These are phyloP conservation scores for Isochrysis galbana DNA, from an alignment of 78 protist genomes.

Conservation along the genomic window DNA sequence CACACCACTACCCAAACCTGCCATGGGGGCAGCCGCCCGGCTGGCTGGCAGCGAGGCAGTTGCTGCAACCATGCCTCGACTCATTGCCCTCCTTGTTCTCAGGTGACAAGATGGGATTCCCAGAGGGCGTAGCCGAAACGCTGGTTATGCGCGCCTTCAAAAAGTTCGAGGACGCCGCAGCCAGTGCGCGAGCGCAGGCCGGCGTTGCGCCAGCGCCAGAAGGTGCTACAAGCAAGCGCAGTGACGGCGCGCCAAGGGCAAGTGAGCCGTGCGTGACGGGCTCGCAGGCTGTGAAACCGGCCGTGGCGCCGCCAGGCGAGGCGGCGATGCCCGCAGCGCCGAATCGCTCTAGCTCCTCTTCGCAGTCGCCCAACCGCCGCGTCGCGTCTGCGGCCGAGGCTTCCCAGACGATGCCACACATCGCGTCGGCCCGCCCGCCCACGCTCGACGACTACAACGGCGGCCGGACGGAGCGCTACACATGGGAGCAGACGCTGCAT, in stretches of 20 bases:
- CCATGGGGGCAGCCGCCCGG: no score
- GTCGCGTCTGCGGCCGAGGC: background rate
- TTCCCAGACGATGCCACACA: background rate
- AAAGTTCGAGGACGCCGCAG: background rate
- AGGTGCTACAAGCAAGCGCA: background rate
- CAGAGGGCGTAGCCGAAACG: background rate
- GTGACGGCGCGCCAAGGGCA: no score
- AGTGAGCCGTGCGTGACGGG: no score
- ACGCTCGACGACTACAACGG: background rate
- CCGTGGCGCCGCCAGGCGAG: background rate
- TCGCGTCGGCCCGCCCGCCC: background rate
- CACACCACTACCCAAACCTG: no score
- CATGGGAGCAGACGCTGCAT: conserved; percentile 14
- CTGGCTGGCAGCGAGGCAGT: no score
- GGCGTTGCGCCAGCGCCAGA: background rate
- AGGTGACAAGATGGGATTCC: conserved; percentile 1
- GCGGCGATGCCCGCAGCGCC: background rate
- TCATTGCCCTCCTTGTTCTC: no score
- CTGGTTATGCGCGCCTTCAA: background rate
- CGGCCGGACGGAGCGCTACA: background rate
- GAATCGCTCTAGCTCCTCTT: no score
- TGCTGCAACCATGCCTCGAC: no score
- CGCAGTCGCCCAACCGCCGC: no score
- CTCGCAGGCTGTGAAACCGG: background rate
- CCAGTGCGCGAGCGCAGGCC: background rate